Percentiles rank a stretch among this genome's conserved stretches.
phyloP scores from a whole-genome alignment of 2,329 filamentous ascomycete genomes.

The Monilinia laxa region DNA sequence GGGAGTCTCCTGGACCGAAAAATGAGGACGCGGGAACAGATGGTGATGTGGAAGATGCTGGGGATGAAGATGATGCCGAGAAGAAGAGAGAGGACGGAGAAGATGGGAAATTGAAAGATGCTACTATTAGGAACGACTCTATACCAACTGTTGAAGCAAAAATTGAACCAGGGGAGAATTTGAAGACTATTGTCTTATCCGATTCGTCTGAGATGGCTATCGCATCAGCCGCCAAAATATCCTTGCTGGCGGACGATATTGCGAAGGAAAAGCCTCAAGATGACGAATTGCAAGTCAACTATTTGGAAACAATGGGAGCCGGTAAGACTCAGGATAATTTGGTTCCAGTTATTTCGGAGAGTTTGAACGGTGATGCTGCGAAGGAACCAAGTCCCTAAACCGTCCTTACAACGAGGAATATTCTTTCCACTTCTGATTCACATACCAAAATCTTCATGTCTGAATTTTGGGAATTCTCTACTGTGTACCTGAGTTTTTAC shows the following conservation, averaged over 20 bases:
- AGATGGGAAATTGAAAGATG: background rate
- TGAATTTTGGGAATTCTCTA: background rate
- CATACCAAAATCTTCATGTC: background rate
- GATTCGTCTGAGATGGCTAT: background rate
- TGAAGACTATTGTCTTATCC: background rate
- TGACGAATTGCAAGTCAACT: background rate
- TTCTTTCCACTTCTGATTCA: background rate
- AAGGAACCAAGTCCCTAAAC: background rate
- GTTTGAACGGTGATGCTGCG: background rate
- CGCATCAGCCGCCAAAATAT: background rate
- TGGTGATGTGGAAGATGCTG: slow-evolving; percentile 32
- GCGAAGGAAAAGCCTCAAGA: background rate
- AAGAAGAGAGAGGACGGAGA: slow-evolving; percentile 22
- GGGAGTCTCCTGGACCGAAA: slow-evolving; percentile 1
- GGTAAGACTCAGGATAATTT: background rate
- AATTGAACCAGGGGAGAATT: background rate
- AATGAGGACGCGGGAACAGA: slow-evolving; percentile 27
- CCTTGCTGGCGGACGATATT: background rate
- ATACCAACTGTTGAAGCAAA: no score
- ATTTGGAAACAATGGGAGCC: background rate
- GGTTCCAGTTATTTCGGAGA: background rate
- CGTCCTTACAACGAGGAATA: background rate
- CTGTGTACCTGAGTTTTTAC: background rate
- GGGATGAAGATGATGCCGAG: slow-evolving; percentile 30
- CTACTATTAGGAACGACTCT: background rate